Evolutionary conservation across 768 basidiomycete species (phyloP), one percentile per base, ranked within the genome.

Genomic region (Lyophyllum shimeji): DNA sequence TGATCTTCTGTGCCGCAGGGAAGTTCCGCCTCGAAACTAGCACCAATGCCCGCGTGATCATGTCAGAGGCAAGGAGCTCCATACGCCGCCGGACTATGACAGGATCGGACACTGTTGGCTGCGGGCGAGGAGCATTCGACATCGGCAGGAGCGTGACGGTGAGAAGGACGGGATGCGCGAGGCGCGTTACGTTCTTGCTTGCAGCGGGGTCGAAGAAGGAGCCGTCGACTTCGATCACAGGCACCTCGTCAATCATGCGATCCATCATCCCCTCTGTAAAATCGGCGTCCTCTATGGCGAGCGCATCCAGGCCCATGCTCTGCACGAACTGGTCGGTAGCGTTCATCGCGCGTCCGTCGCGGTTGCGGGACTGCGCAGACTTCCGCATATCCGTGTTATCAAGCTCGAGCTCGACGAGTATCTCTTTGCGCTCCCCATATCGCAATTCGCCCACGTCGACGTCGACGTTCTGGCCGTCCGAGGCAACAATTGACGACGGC

Each of bases 371-470:
- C 46, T 68, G 65, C 20, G 65, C 65, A 62, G 71, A 60, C 59
- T 72, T 74, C 53, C 78, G 80, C 61, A 77, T 68, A 55, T 92
- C 89, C 52, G 77, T 75, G 64, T 93, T 91, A 67, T 94, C 90
- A 57, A 97, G 81, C 73, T 99, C 97, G 50, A 96, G 80, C 74
- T 99, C 96, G 58, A 99, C 84, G 20, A 99, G 80, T 84, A 99
- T 94, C 81, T 99, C 97, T 73, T 96, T 93, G 66, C 85, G 82
- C 77, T 98, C 95, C n/a, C 97, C 97, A 66, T 92, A 95, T 53
- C 95, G 80, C 64, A 98, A 76, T 74, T 98, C 96, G 39, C 93
- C 90, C 20, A 98, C 81, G 66, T 98, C 95, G 55, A 98, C 86
- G 68, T 99, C 95, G 45, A 96, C 94, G 66, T 98, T 89, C 67